Evolutionary conservation across 192 early-diverging fungal species (phyloP).

Genomic region (Radiomyces spectabilis): DNA sequence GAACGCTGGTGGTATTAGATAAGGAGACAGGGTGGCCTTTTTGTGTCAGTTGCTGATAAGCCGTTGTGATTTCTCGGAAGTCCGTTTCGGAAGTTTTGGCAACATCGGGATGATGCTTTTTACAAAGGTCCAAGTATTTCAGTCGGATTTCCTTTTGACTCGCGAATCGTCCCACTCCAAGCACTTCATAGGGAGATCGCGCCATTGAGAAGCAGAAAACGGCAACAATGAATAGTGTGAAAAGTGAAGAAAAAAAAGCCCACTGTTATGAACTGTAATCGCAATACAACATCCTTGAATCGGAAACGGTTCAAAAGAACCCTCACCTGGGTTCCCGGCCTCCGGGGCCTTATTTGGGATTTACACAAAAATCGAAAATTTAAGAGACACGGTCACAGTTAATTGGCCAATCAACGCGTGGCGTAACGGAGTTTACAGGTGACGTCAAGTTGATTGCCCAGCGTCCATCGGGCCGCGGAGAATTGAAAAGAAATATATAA

Average conservation of each 20-base stretch:
- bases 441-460: too few relatives aligned
- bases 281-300: not conserved
- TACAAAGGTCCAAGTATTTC: constrained; percentile 16
- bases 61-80: constrained; percentile 19
- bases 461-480: too few relatives aligned
- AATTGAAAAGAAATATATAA: not conserved
- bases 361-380: too few relatives aligned
- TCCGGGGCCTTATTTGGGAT: too few relatives aligned
- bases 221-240: not conserved
- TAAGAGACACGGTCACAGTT: too few relatives aligned
- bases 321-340: too few relatives aligned
- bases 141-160: constrained; percentile 14
- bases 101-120: constrained; percentile 22
- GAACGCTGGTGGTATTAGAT: not conserved
- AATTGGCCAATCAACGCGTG: too few relatives aligned
- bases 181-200: constrained; percentile 15
- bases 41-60: constrained; percentile 14
- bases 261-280: not conserved
- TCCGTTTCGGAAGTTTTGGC: not conserved
- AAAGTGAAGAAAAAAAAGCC: not conserved
- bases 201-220: not conserved
- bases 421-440: too few relatives aligned
- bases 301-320: too few relatives aligned
- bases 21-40: not conserved
- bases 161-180: constrained; percentile 12